Conservation (phyloP, 164 flowering plant genomes). For the Vitis labrusca region DNA sequence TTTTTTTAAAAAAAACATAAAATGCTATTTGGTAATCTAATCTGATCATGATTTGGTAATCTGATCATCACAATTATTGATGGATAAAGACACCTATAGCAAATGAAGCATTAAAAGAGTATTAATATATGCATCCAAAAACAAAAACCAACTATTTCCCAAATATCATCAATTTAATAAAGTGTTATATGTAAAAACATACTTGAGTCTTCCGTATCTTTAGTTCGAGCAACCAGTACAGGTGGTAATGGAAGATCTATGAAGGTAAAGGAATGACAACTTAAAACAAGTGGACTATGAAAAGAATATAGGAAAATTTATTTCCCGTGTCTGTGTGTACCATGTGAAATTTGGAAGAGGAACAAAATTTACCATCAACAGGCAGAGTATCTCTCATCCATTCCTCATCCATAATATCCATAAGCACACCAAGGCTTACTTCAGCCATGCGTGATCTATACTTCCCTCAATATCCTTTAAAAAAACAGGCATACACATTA, state of each 20-base stretch:
- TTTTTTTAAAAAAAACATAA: no score
- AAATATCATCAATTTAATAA: no score
- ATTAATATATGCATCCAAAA: no score
- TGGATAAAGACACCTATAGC: no score
- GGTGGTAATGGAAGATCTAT: slow-evolving; percentile 68
- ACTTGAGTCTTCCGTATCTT: slow-evolving; percentile 83
- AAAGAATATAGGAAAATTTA: background rate
- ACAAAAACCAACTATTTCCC: background rate
- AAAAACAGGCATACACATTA: no score
- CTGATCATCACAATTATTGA: no score
- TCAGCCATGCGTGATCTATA: slow-evolving; percentile 39
- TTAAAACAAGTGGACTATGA: background rate
- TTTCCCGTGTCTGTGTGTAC: background rate
- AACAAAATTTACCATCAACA: slow-evolving; percentile 44
- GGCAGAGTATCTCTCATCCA: slow-evolving; percentile 82
- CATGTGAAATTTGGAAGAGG: background rate
- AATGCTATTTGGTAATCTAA: no score
- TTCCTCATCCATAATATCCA: slow-evolving; percentile 75
- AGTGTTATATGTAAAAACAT: slow-evolving; percentile 17
- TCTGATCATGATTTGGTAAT: no score
- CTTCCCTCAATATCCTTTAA: no score
- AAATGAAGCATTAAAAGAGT: no score
- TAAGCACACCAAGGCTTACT: slow-evolving; percentile 53
- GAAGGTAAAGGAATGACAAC: slow-evolving; percentile 1
- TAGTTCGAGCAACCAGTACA: slow-evolving; percentile 51